phyloP scores from a whole-genome alignment of 2,329 filamentous ascomycete species.

The Byssoonygena ceratinophila region DNA sequence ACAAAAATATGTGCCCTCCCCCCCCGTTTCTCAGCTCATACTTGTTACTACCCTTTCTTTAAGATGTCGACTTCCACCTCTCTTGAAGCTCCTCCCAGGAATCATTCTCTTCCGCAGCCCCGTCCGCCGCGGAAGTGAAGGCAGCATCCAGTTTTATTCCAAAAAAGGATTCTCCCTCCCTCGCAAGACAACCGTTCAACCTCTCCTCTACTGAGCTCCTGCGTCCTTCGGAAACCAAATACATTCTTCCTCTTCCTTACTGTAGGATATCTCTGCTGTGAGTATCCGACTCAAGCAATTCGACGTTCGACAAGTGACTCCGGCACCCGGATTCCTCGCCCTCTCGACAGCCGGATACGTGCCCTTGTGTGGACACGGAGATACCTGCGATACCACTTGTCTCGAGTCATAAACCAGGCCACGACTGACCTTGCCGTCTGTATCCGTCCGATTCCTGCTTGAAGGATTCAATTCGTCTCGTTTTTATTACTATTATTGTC shows the following conservation, averaged over 20 bases:
- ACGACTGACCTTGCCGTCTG: neutral
- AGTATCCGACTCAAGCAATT: neutral
- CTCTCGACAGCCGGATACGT: neutral
- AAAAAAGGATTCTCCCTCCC: neutral
- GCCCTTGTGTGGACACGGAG: neutral
- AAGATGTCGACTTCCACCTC: slow-evolving; percentile 30
- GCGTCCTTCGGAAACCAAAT: too few species aligned
- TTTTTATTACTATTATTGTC: neutral
- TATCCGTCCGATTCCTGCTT: neutral
- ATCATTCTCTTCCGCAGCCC: slow-evolving; percentile 26
- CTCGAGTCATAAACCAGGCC: neutral
- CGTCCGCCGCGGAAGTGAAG: slow-evolving; percentile 39
- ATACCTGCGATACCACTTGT: neutral
- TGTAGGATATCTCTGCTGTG: neutral
- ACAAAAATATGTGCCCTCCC: neutral
- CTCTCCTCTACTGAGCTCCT: too few species aligned
- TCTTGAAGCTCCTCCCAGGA: slow-evolving; percentile 25
- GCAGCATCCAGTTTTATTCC: slow-evolving; percentile 19
- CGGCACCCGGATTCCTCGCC: neutral
- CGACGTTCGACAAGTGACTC: neutral
- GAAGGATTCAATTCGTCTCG: neutral
- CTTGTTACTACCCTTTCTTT: slow-evolving; percentile 16
- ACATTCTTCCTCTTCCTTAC: neutral
- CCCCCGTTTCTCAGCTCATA: slow-evolving; percentile 10
- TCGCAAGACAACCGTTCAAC: too few species aligned